phyloP scores from a whole-genome alignment of 2,329 filamentous ascomycete genomes.

The Alternaria rosae region DNA sequence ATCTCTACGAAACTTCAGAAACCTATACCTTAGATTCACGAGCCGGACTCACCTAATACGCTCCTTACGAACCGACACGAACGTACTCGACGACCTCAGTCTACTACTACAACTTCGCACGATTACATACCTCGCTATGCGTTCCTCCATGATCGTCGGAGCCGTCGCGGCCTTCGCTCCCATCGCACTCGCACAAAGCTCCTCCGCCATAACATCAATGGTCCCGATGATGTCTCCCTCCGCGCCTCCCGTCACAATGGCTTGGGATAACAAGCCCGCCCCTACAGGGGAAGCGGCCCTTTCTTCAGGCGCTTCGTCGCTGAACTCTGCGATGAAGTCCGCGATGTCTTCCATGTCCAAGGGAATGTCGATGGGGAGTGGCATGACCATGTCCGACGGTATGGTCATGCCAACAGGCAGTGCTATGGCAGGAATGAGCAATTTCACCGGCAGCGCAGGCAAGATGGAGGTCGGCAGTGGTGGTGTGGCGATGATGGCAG shows the following conservation, averaged over 20 bases:
- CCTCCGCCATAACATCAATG: slow-evolving; percentile 13
- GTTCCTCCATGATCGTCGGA: slow-evolving; percentile 8
- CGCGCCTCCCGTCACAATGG: slow-evolving; percentile 25
- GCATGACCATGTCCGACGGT: slow-evolving; percentile 47
- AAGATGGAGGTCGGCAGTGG: slow-evolving; percentile 7
- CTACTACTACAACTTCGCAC: neutral
- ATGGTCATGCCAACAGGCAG: slow-evolving; percentile 18
- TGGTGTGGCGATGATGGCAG: slow-evolving; percentile 17
- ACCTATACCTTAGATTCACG: slow-evolving; percentile 1
- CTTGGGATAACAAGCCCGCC: slow-evolving; percentile 18
- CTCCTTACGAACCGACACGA: slow-evolving; percentile 7
- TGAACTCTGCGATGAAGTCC: slow-evolving; percentile 28
- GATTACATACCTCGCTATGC: slow-evolving; percentile 2
- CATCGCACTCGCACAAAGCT: slow-evolving; percentile 13
- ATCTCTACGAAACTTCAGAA: slow-evolving; percentile 7
- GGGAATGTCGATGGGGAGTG: slow-evolving; percentile 23
- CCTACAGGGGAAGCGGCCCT: neutral
- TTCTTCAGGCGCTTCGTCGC: neutral
- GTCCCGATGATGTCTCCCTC: slow-evolving; percentile 16
- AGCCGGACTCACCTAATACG: slow-evolving; percentile 28
- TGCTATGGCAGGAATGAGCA: slow-evolving; percentile 38
- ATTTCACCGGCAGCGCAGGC: slow-evolving; percentile 13
- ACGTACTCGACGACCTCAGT: neutral
- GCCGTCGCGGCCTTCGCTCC: slow-evolving; percentile 17
- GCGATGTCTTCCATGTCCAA: slow-evolving; percentile 51